Conservation (phyloP, 169 alveolate genomes). For the Eimeria tenella region DNA sequence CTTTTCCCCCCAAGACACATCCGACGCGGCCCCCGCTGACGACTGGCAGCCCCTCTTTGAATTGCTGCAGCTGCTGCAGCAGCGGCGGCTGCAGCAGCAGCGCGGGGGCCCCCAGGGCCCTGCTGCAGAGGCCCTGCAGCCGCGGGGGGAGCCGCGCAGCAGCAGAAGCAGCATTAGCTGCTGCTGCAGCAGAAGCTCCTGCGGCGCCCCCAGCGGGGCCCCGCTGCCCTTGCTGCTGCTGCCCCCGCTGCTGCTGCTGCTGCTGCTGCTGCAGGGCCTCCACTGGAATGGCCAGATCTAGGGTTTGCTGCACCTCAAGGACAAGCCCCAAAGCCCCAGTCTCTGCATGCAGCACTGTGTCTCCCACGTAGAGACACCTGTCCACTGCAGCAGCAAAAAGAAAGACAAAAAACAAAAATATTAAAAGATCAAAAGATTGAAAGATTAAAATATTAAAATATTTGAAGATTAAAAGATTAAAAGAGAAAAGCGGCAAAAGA, state of each 20-base stretch:
- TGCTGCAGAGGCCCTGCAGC: neutral
- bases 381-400: conserved; percentile 40
- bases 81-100: conserved; percentile 26
- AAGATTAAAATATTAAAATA: no score
- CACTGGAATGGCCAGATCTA: conserved; percentile 2
- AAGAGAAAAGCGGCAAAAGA: neutral
- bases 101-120: neutral
- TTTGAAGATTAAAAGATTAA: neutral
- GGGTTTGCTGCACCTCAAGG: conserved; percentile 41
- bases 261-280: conserved; percentile 16
- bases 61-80: conserved; percentile 54
- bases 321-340: conserved; percentile 37
- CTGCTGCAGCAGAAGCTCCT: neutral
- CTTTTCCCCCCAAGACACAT: conserved; percentile 26
- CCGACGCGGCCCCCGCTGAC: conserved; percentile 38
- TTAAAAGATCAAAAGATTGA: neutral
- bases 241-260: neutral
- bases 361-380: conserved; percentile 41
- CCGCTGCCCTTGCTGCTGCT: neutral
- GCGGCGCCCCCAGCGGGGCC: neutral
- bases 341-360: neutral
- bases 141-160: neutral
- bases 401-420: neutral
- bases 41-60: conserved; percentile 46
- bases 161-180: neutral